Evolutionary conservation across 164 flowering plant species (phyloP), one percentile per base, ranked within the genome.

Genomic region (Dillenia turbinata): DNA sequence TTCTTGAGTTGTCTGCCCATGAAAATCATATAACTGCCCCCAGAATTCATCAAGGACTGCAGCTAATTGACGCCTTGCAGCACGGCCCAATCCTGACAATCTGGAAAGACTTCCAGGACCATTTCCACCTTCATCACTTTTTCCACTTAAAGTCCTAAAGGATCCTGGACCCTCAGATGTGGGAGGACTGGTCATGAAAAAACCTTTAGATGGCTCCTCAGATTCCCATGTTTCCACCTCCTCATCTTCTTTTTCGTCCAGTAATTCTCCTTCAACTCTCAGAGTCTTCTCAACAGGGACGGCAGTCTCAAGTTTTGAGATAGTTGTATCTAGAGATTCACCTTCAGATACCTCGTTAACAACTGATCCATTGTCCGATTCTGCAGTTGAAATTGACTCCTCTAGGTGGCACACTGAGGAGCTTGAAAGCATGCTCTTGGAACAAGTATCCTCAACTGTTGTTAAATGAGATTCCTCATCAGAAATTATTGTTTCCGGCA

Each of bases 71-170:
- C 92, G 90, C 61, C 99, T 81, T 40, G 89, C 94, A 49, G 96
- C 90, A 73, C 99, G 96, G 14, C 97, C 97, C 73, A 94, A 76
- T 45, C 99, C 99, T 43, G 90, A 85, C 64, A 92, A 68, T 78
- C 92, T 85, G 26, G 99, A 92, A 59, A 92, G 96, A 66, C 97
- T 95, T 58, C 92, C 99, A 49, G 81, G 65, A 43, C 95, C 88
- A 72, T 54, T 52, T 59, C 89, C 85, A 15, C 83, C 76, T 14
- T 95, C 99, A 60, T 95, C 99, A 62, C 73, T 71, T 81, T 83
- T 95, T 26, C 87, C 90, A 75, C 85, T 74, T 43, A 82, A 76
- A 78, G 89, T 92, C 73, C 85, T 78, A 57, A 81, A 87, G 58
- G 96, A 89, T 63, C 78, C 79, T 9, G 95, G 87, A 44, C 96